These are phyloP conservation scores for Cucumis hystrix DNA, from an alignment of 306 rosid species.

Conservation along the genomic window DNA sequence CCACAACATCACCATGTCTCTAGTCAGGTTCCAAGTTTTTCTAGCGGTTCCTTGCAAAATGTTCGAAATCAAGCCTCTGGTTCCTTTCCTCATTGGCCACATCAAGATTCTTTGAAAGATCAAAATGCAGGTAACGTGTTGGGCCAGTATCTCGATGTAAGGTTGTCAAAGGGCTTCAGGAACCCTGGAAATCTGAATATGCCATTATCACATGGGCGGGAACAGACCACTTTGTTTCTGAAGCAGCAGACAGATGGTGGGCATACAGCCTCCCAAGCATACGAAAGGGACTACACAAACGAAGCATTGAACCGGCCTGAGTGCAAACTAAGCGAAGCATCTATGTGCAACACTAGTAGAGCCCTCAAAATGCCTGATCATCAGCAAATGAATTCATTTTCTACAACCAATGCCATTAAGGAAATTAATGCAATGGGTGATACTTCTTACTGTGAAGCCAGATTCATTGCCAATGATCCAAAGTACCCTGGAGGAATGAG, in stretches of 20 bases:
- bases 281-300: conserved; percentile 12
- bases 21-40: conserved; percentile 18
- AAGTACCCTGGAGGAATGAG: conserved; percentile 18
- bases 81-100: conserved; percentile 10
- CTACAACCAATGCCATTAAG: conserved; percentile 9
- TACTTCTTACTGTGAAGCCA: conserved; percentile 17
- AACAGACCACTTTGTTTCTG: conserved; percentile 11
- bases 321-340: conserved; percentile 13
- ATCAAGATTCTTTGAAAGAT: conserved; percentile 18
- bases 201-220: conserved; percentile 9
- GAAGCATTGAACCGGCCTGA: conserved; percentile 3
- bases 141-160: conserved; percentile 16
- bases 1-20: conserved; percentile 2
- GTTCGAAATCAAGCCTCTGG: conserved; percentile 14
- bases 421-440: conserved; percentile 30
- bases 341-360: conserved; percentile 6
- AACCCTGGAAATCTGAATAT: background rate
- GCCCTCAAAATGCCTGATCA: conserved; percentile 3
- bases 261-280: conserved; percentile 8
- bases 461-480: conserved; percentile 10
- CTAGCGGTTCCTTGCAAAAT: conserved; percentile 13
- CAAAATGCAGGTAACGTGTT: conserved; percentile 12
- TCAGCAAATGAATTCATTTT: conserved; percentile 14
- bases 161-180: conserved; percentile 10
- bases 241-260: conserved; percentile 17